Evolutionary conservation across 1,284 basidiomycete species (phyloP).

Genomic region (Cutaneotrichosporon dermatis): DNA sequence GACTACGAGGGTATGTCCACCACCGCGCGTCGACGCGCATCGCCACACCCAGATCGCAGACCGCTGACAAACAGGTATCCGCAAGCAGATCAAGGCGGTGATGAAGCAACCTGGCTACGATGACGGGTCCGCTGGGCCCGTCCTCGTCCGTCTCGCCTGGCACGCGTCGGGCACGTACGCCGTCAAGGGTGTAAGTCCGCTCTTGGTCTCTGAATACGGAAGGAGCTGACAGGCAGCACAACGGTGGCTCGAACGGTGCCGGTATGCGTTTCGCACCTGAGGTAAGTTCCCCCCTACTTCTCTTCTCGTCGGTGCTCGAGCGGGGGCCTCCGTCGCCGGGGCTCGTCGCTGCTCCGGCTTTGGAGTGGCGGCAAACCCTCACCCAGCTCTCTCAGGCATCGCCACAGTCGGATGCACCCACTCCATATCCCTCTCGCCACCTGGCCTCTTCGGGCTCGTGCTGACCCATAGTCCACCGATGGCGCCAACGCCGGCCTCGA

Average conservation of each 20-base stretch:
- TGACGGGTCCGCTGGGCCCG: constrained; percentile 47
- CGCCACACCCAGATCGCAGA: neutral
- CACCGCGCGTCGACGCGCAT: neutral
- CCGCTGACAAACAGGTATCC: constrained; percentile 28
- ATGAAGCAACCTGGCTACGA: constrained; percentile 49
- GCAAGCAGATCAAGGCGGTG: constrained; percentile 43
- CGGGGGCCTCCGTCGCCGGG: too few species aligned
- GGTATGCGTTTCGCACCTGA: constrained; percentile 51
- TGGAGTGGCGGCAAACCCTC: too few species aligned
- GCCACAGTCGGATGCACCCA: too few species aligned
- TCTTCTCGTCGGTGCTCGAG: too few species aligned
- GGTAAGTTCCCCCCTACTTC: constrained; percentile 18
- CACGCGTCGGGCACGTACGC: constrained; percentile 53
- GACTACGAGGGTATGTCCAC: constrained; percentile 36
- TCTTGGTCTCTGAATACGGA: neutral
- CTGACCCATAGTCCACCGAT: constrained; percentile 31
- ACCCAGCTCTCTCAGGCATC: too few species aligned
- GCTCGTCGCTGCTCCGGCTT: too few species aligned
- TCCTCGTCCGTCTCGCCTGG: constrained; percentile 53
- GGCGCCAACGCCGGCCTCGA: constrained; percentile 52
- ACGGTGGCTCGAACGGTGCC: constrained; percentile 53
- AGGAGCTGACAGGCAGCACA: constrained; percentile 42
- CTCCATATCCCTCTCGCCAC: neutral
- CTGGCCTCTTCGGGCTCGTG: neutral
- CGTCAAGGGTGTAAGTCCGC: constrained; percentile 33